Evolutionary conservation across 345 rosid species (phyloP).

Genomic region (Stellera chamaejasme): DNA sequence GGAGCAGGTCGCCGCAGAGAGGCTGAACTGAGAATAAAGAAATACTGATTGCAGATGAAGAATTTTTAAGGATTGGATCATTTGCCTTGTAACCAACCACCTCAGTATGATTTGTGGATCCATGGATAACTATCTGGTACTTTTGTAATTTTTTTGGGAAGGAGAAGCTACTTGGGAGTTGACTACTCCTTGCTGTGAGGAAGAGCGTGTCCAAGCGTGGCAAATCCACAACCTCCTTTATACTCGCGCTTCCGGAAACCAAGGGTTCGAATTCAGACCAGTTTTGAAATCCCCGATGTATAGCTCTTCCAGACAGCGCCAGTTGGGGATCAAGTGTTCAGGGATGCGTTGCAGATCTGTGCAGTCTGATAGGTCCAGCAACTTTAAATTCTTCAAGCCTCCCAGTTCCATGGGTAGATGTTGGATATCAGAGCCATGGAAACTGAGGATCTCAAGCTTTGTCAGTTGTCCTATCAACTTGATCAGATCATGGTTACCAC

Average conservation of each 20-base stretch:
- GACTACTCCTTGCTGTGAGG: background rate
- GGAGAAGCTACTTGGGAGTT: background rate
- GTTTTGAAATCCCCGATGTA: background rate
- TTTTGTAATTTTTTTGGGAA: background rate
- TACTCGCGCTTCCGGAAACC: background rate
- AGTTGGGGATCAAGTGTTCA: background rate
- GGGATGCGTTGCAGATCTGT: background rate
- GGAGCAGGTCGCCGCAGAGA: background rate
- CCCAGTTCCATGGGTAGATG: slow-evolving; percentile 4
- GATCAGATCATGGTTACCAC: background rate
- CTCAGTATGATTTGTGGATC: too few species aligned
- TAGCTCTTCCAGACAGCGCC: slow-evolving; percentile 2
- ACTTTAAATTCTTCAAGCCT: slow-evolving; percentile 1
- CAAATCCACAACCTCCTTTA: background rate
- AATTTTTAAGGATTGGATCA: background rate
- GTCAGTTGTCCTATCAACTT: background rate
- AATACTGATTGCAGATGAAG: background rate
- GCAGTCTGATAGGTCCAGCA: slow-evolving; percentile 6
- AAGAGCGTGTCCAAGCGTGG: background rate
- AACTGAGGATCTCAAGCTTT: slow-evolving; percentile 7
- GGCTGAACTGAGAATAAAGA: background rate
- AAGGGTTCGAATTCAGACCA: background rate
- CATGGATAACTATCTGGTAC: background rate
- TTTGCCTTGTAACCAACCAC: background rate
- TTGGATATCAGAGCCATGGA: background rate